Percentiles rank a stretch among this genome's conserved stretches.
phyloP scores from a whole-genome alignment of 306 rosid species.

The Casuarina equisetifolia region DNA sequence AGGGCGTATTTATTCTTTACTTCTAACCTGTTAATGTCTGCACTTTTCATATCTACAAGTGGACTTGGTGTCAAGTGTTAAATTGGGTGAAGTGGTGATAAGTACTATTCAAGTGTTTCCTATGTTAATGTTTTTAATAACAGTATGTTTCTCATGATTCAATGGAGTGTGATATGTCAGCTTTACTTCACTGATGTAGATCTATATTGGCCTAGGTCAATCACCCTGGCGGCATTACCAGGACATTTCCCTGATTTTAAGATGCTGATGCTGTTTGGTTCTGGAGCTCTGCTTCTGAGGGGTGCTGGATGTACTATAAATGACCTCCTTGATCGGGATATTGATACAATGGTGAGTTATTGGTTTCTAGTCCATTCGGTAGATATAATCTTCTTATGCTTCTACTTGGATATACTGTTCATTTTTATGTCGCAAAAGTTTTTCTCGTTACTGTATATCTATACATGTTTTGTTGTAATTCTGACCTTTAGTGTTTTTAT shows the following conservation, averaged over 20 bases:
- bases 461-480: not conserved
- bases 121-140: not conserved
- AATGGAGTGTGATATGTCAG: not conserved
- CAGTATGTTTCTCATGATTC: not conserved
- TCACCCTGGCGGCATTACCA: constrained; percentile 73
- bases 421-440: not conserved
- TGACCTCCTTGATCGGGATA: constrained; percentile 83
- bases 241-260: constrained; percentile 82
- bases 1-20: not conserved
- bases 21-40: not conserved
- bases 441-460: not conserved
- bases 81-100: not conserved
- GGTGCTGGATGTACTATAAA: constrained; percentile 89
- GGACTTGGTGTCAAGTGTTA: too few relatives aligned
- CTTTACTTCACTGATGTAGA: not conserved
- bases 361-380: constrained; percentile 11
- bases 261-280: constrained; percentile 70
- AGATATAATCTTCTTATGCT: not conserved
- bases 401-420: not conserved
- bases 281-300: constrained; percentile 82
- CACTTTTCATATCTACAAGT: too few relatives aligned
- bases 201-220: constrained; percentile 60
- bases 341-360: constrained; percentile 62
- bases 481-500: not conserved
- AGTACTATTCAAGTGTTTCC: not conserved